Evolutionary conservation across 139 green algal species (phyloP).

Genomic region (Pleodorina starrii): DNA sequence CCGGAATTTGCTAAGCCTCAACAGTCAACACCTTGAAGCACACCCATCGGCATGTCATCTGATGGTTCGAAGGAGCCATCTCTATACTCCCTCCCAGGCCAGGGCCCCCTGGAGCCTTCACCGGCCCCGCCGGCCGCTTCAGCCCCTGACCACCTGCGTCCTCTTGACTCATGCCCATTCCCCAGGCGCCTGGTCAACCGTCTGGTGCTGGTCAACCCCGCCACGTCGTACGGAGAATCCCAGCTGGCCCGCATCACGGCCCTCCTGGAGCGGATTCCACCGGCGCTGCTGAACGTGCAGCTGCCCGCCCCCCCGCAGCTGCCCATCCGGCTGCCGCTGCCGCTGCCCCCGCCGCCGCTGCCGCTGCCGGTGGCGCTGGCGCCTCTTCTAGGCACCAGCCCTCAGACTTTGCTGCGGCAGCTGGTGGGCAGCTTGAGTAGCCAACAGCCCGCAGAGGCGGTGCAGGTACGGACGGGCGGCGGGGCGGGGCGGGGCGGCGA

Average conservation of each 20-base stretch:
- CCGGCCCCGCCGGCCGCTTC: neutral
- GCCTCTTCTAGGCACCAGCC: conserved; percentile 18
- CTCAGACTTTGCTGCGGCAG: neutral
- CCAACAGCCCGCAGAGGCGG: neutral
- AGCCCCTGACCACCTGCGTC: neutral
- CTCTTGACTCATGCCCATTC: neutral
- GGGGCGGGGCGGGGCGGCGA: too few relatives aligned
- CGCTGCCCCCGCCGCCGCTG: conserved; percentile 71
- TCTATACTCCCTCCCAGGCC: neutral
- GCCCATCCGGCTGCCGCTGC: conserved; percentile 75
- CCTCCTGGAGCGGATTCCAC: conserved; percentile 72
- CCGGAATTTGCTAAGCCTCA: too few relatives aligned
- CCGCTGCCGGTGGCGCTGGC: conserved; percentile 74
- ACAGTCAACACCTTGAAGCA: too few relatives aligned
- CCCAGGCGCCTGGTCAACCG: conserved; percentile 45
- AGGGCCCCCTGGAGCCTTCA: neutral
- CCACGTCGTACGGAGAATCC: conserved; percentile 80
- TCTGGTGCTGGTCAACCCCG: conserved; percentile 90
- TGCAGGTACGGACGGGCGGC: conserved; percentile 18
- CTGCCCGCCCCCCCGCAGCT: conserved; percentile 72
- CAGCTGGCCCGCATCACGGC: conserved; percentile 75
- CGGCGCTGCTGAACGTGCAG: conserved; percentile 72
- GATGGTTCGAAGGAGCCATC: neutral
- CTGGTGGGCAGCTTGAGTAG: neutral
- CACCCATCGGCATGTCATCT: neutral